Conservation (phyloP, 2,329 filamentous ascomycete genomes). For the Coniochaeta ligniaria region DNA sequence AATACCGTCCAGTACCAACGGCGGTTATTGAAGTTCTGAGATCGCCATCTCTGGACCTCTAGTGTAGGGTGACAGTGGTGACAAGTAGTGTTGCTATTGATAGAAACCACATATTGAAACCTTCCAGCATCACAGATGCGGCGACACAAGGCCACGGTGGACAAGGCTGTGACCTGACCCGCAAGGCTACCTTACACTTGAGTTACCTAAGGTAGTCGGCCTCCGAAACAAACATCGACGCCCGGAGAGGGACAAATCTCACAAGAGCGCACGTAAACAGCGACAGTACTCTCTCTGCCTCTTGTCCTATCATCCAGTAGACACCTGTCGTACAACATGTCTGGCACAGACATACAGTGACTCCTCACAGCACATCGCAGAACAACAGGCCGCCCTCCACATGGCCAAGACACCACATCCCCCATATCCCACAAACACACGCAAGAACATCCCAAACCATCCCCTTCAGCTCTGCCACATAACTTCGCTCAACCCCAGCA, state of each 20-base stretch:
- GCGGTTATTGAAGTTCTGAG: neutral
- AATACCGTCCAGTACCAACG: neutral
- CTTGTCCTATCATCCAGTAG: too few relatives aligned
- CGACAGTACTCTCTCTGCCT: too few relatives aligned
- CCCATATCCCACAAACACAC: too few relatives aligned
- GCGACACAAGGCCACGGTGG: neutral
- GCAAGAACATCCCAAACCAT: neutral
- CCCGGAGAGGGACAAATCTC: too few relatives aligned
- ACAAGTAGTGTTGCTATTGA: neutral
- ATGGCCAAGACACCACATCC: too few relatives aligned
- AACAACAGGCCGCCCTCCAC: too few relatives aligned
- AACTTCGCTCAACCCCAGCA: constrained; percentile 63
- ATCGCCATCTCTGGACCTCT: neutral
- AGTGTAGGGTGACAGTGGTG: neutral
- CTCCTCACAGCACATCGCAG: too few relatives aligned
- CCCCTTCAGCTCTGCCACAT: constrained; percentile 53
- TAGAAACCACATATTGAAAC: neutral
- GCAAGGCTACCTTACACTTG: neutral
- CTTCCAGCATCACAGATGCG: neutral
- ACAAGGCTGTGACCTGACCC: neutral
- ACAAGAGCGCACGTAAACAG: too few relatives aligned
- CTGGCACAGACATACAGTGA: too few relatives aligned
- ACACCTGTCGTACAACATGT: too few relatives aligned
- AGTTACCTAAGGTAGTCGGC: too few relatives aligned
- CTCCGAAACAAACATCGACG: too few relatives aligned